Conservation (phyloP, 83 land plant species). For the Picea engelmannii region DNA sequence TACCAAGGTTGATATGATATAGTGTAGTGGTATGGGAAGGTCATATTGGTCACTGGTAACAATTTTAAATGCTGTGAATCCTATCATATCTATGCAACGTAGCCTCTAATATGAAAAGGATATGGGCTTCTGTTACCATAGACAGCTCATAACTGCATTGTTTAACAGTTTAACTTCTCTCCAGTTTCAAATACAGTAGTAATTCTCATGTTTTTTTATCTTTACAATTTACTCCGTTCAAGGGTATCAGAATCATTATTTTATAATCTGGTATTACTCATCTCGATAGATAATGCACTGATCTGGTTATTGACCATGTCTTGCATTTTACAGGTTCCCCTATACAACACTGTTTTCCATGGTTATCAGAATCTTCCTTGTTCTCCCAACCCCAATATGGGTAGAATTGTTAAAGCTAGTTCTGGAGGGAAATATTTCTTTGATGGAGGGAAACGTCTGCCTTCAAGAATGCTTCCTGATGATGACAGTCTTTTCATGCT, state of each 20-base stretch:
- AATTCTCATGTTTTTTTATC: background rate
- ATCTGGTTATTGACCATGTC: background rate
- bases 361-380: slow-evolving; percentile 19
- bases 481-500: slow-evolving; percentile 32
- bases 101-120: background rate
- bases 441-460: slow-evolving; percentile 21
- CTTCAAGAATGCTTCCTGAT: slow-evolving; percentile 32
- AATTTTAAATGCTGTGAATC: background rate
- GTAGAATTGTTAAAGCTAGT: slow-evolving; percentile 9
- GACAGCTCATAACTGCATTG: background rate
- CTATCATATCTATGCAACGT: background rate
- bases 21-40: background rate
- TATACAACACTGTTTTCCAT: slow-evolving; percentile 5
- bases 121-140: background rate
- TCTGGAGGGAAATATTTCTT: slow-evolving; percentile 12
- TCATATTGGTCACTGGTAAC: background rate
- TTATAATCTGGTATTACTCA: background rate
- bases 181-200: background rate
- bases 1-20: background rate
- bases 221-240: background rate
- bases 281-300: background rate
- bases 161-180: background rate
- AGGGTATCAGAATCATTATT: background rate
- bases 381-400: slow-evolving; percentile 6
- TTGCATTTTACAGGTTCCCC: slow-evolving; percentile 1